A percentile compares a stretch with the other conserved stretches of the same genome.
These are phyloP conservation scores for Obelidium mucronatum DNA, from an alignment of 192 early-diverging fungal species.

Conservation along the genomic window DNA sequence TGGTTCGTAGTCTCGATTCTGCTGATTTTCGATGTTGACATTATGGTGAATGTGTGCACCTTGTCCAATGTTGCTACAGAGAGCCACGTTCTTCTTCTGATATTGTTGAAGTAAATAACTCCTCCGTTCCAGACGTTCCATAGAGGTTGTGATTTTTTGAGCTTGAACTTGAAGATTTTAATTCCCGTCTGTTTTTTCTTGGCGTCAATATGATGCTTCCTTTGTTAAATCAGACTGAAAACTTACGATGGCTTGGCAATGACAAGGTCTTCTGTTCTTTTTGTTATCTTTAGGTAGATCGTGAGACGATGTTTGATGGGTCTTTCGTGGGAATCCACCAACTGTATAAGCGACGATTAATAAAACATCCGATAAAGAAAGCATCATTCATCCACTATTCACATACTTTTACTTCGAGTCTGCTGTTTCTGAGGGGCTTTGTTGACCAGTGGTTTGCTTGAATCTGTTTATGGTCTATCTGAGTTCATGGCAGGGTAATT, in stretches of 20 bases:
- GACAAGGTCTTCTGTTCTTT: background rate
- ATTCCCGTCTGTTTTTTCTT: background rate
- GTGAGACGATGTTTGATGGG: too few species aligned
- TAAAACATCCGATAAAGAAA: too few species aligned
- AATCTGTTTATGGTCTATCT: too few species aligned
- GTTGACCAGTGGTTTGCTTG: too few species aligned
- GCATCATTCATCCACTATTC: too few species aligned
- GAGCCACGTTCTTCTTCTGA: background rate
- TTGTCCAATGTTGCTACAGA: background rate
- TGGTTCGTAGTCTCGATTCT: background rate
- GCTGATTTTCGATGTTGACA: background rate
- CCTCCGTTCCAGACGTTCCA: conserved; percentile 5
- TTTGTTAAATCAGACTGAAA: background rate
- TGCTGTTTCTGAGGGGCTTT: too few species aligned
- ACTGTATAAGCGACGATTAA: too few species aligned
- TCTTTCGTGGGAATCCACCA: too few species aligned
- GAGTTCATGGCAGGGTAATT: too few species aligned
- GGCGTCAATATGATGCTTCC: background rate
- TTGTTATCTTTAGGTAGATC: too few species aligned
- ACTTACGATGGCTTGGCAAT: background rate
- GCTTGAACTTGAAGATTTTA: background rate
- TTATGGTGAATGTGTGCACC: background rate
- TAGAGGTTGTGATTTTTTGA: background rate
- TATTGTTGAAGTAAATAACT: background rate
- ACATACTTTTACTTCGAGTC: too few species aligned